Conservation (phyloP, 2,329 filamentous ascomycete species). For the Leptographium procerum region DNA sequence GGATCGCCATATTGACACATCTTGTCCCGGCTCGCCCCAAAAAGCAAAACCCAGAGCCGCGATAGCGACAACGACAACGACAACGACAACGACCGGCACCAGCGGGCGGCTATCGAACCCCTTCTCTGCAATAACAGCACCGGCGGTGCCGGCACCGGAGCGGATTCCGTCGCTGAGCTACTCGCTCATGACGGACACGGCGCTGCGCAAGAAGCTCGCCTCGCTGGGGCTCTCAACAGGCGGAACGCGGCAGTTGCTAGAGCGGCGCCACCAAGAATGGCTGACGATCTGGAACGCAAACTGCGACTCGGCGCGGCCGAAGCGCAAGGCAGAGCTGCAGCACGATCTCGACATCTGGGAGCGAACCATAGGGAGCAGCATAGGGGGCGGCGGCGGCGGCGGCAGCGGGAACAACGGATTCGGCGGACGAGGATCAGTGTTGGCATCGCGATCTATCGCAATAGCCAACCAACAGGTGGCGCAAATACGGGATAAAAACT, state of each 20-base stretch:
- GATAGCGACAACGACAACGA: background rate
- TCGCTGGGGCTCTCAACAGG: constrained; percentile 67
- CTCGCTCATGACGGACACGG: constrained; percentile 68
- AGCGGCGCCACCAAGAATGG: constrained; percentile 83
- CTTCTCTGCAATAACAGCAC: background rate
- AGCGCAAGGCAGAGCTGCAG: constrained; percentile 58
- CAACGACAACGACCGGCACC: background rate
- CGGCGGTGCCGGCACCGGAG: constrained; percentile 30
- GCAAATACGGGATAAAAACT: constrained; percentile 75
- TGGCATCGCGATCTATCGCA: constrained; percentile 5
- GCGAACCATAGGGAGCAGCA: constrained; percentile 55
- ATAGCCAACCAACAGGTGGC: constrained; percentile 20
- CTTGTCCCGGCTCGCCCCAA: constrained; percentile 26
- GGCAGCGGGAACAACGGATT: background rate
- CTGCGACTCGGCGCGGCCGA: constrained; percentile 70
- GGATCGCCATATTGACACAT: constrained; percentile 70
- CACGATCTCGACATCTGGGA: constrained; percentile 82
- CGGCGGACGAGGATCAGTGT: background rate
- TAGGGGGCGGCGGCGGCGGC: constrained; percentile 23
- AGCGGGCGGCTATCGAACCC: background rate
- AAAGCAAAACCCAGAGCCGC: constrained; percentile 4
- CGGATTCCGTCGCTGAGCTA: constrained; percentile 76
- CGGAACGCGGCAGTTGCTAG: constrained; percentile 59
- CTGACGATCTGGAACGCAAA: constrained; percentile 95
- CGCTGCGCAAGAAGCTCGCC: constrained; percentile 66